Conservation (phyloP, 1,284 basidiomycete species). For the Fomitopsis palustris region DNA sequence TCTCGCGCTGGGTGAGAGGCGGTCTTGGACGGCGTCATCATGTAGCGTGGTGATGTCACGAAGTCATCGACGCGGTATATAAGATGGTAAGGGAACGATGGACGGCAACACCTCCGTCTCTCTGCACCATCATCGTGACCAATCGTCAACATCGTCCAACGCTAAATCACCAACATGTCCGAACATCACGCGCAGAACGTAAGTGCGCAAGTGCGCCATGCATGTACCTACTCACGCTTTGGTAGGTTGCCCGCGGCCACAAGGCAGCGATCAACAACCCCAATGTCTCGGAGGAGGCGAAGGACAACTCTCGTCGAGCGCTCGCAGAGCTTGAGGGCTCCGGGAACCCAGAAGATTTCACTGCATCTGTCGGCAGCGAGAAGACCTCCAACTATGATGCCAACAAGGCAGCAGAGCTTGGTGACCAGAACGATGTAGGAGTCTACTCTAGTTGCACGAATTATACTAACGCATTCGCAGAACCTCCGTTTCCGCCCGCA, state of each 20-base stretch:
- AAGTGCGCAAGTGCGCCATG: not conserved
- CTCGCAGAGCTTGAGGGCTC: conserved; percentile 30
- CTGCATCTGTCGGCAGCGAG: conserved; percentile 11
- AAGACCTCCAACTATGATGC: conserved; percentile 11
- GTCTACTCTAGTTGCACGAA: too few relatives aligned
- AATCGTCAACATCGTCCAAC: not conserved
- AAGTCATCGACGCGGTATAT: too few relatives aligned
- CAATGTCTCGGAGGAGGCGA: conserved; percentile 38
- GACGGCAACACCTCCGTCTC: too few relatives aligned
- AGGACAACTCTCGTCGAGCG: conserved; percentile 35
- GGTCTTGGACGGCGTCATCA: too few relatives aligned
- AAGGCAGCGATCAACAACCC: conserved; percentile 35
- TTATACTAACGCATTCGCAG: not conserved
- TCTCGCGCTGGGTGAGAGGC: too few relatives aligned
- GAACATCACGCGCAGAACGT: conserved; percentile 12
- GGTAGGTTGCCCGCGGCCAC: conserved; percentile 18
- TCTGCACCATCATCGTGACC: too few relatives aligned
- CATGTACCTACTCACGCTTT: not conserved
- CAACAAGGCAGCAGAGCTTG: conserved; percentile 2
- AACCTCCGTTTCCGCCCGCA: not conserved
- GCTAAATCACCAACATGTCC: not conserved
- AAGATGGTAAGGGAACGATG: too few relatives aligned
- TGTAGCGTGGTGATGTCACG: too few relatives aligned
- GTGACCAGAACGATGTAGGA: not conserved
- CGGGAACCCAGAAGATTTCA: conserved; percentile 13